These are phyloP conservation scores for Daldinia bambusicola DNA, from an alignment of 495 filamentous ascomycete species.

Conservation along the genomic window DNA sequence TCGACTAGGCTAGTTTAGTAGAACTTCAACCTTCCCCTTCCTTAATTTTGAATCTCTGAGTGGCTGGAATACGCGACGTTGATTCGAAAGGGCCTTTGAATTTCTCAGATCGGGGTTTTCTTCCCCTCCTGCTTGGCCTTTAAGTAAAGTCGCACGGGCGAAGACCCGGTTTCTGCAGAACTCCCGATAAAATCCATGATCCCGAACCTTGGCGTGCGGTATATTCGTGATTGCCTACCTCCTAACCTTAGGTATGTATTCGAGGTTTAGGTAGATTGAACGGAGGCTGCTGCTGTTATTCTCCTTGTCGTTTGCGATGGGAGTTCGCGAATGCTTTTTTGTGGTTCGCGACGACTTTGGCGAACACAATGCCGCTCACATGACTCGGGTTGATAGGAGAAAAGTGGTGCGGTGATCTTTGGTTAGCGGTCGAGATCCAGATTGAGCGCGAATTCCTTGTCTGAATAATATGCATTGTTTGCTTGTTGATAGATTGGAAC, in stretches of 20 bases:
- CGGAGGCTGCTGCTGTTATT: neutral
- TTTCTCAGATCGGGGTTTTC: constrained; percentile 5
- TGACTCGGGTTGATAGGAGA: constrained; percentile 9
- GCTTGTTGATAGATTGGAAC: neutral
- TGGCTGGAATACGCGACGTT: constrained; percentile 35
- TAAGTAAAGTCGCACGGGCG: constrained; percentile 16
- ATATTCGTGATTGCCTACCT: neutral
- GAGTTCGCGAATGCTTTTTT: neutral
- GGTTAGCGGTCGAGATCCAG: neutral
- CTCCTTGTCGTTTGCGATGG: neutral
- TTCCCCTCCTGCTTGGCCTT: neutral
- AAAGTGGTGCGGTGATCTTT: neutral
- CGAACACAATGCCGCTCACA: constrained; percentile 1
- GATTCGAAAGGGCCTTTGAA: constrained; percentile 16
- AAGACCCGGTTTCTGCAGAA: neutral
- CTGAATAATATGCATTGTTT: constrained; percentile 10
- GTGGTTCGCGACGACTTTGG: neutral
- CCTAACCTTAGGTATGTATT: no score
- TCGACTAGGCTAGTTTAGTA: neutral
- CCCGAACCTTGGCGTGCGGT: constrained; percentile 29
- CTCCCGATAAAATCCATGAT: constrained; percentile 22
- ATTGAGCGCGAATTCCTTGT: neutral
- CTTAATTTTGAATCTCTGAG: constrained; percentile 16
- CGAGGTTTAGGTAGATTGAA: no score
- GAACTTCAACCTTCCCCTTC: neutral